Base-by-base conservation (phyloP, 768 basidiomycete genomes). In the Xerocomellus amylosporus region DNA sequence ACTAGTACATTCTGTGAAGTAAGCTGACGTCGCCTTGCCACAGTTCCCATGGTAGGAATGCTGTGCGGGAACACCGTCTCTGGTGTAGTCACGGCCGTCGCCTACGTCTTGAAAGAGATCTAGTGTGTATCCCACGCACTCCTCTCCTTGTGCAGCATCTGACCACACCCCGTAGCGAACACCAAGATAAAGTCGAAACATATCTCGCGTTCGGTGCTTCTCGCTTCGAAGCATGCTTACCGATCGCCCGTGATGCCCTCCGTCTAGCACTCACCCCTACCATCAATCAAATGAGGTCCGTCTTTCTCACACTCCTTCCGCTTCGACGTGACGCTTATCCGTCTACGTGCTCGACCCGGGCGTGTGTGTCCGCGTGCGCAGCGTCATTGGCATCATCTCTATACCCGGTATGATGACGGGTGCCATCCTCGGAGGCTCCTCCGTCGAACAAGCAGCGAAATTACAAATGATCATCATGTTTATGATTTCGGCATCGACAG, bases 391-490 rank as follows among this genome's bases (percentile, higher is more conserved):
- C 7, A 85, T 88, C 53, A 87, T 89, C 51, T 73, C 87, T n/a
- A 90, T 88, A 51, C 87, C 88, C 1, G 90, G 91, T 1, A 93
- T 91, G 90, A 92, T 94, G 89, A 91, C 89, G 0, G 93, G 93
- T 59, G 90, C 93, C 5, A 87, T 95, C 56, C 83, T 94, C 13
- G 93, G 90, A 13, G 93, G 92, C 0, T 82, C 88, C 12, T 85
- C 86, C 30, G 88, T 94, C 39, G 79, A 90, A 19, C 90, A 92
- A 70, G 93, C 93, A 0, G 90, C 90, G 2, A 83, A 85, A 48
- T 73, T 94, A 15, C 93, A 94, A 62, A 93, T 93, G 87, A 85
- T 95, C 54, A 91, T 95, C 73, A 90, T 93, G 85, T 94, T 95
- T 71, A 90, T 94, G 87, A 90, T 94, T 42, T 85, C 86, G 3